These are phyloP conservation scores for Boeremia exigua DNA, from an alignment of 2,329 filamentous ascomycete genomes.

Conservation along the genomic window DNA sequence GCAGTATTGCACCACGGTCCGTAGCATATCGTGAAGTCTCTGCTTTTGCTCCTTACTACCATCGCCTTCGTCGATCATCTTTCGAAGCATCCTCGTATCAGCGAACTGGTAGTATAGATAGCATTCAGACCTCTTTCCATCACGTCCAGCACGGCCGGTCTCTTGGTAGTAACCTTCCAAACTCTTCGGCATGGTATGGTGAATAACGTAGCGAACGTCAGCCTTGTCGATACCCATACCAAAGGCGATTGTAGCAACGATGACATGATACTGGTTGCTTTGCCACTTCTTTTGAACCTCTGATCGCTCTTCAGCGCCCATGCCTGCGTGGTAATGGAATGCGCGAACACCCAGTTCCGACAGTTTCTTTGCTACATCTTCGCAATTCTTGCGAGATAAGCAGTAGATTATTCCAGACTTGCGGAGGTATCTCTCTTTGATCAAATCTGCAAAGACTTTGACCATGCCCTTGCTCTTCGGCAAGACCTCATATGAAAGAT, in stretches of 20 bases:
- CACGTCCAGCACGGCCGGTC: slow-evolving; percentile 90
- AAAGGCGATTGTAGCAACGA: slow-evolving; percentile 97
- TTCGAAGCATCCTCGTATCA: slow-evolving; percentile 75
- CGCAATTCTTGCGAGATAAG: slow-evolving; percentile 81
- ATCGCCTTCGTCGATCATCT: slow-evolving; percentile 83
- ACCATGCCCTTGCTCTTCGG: slow-evolving; percentile 69
- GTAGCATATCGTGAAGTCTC: slow-evolving; percentile 83
- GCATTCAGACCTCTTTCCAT: slow-evolving; percentile 85
- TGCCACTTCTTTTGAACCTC: slow-evolving; percentile 84
- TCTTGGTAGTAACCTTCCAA: slow-evolving; percentile 98
- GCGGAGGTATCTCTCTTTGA: slow-evolving; percentile 70
- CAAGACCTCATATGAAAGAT: slow-evolving; percentile 86
- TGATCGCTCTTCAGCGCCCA: slow-evolving; percentile 71
- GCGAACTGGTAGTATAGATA: slow-evolving; percentile 86
- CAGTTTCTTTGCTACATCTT: slow-evolving; percentile 77
- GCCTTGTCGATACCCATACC: slow-evolving; percentile 99
- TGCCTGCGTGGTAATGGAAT: slow-evolving; percentile 83
- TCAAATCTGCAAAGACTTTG: slow-evolving; percentile 66
- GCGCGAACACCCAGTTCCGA: slow-evolving; percentile 71
- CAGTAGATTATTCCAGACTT: slow-evolving; percentile 94
- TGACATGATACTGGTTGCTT: slow-evolving; percentile 76
- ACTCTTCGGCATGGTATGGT: slow-evolving; percentile 91
- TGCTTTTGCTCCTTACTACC: slow-evolving; percentile 80
- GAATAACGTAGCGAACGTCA: slow-evolving; percentile 94
- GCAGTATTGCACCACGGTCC: slow-evolving; percentile 83